Percentiles rank a stretch among this genome's conserved stretches.
Conservation (phyloP, 192 early-diverging fungal genomes). For the Podila minutissima region DNA sequence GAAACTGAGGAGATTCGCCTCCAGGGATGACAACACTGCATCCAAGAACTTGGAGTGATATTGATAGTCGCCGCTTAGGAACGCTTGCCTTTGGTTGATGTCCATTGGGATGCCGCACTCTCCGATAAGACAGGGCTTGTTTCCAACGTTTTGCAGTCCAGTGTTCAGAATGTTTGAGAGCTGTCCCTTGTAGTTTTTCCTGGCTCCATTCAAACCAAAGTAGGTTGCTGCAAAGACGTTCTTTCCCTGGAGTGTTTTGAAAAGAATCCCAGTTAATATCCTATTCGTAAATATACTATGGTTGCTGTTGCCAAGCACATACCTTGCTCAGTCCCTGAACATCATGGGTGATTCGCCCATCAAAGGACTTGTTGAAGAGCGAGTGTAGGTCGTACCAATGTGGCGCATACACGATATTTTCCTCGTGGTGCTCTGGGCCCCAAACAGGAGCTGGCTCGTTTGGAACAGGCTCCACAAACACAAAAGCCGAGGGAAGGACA, state of each 20-base stretch:
- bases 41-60: constrained; percentile 82
- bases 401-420: constrained; percentile 79
- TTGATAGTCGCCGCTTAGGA: constrained; percentile 75
- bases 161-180: constrained; percentile 69
- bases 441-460: constrained; percentile 73
- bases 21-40: constrained; percentile 77
- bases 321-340: constrained; percentile 80
- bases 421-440: constrained; percentile 54
- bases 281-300: background rate
- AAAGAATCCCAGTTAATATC: background rate
- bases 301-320: background rate
- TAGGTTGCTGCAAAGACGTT: constrained; percentile 81
- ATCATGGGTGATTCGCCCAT: constrained; percentile 80
- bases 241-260: constrained; percentile 60
- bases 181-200: constrained; percentile 79
- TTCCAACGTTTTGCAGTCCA: constrained; percentile 70
- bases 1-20: constrained; percentile 80
- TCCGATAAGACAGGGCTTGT: constrained; percentile 75
- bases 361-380: constrained; percentile 76
- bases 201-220: constrained; percentile 81
- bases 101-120: constrained; percentile 92
- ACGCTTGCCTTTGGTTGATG: constrained; percentile 78
- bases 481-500: constrained; percentile 58
- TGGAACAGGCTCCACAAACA: constrained; percentile 85
- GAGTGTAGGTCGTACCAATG: constrained; percentile 91